phyloP scores from a whole-genome alignment of 805 yeast genomes.

The Ogataea pini region DNA sequence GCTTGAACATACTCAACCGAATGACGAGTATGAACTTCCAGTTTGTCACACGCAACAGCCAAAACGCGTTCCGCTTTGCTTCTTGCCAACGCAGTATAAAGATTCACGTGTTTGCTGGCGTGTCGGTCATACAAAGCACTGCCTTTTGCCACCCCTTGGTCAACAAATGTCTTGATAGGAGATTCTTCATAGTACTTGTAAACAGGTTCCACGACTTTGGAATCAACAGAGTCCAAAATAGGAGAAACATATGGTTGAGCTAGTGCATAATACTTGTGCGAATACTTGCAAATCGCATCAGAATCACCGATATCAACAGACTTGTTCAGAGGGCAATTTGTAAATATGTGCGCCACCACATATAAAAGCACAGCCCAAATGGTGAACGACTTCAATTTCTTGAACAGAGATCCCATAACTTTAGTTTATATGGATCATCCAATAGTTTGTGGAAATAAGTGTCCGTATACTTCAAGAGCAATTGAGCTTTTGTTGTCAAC shows the following conservation, averaged over 20 bases:
- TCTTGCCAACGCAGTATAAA: conserved; percentile 14
- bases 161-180: conserved; percentile 28
- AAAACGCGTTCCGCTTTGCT: neutral
- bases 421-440: neutral
- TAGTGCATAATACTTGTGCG: conserved; percentile 23
- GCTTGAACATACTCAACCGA: conserved; percentile 6
- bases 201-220: conserved; percentile 16
- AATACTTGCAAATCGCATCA: conserved; percentile 25
- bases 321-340: conserved; percentile 28
- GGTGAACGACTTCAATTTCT: conserved; percentile 20
- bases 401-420: conserved; percentile 14
- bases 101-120: conserved; percentile 23
- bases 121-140: conserved; percentile 12
- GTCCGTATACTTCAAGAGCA: neutral
- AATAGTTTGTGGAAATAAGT: neutral
- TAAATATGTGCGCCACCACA: conserved; percentile 22
- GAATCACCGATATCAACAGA: conserved; percentile 7
- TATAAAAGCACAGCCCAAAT: conserved; percentile 19
- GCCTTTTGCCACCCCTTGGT: conserved; percentile 9
- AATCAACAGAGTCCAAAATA: conserved; percentile 13
- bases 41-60: neutral
- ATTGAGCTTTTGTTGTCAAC: neutral
- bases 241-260: conserved; percentile 24
- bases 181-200: conserved; percentile 22
- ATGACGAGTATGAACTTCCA: conserved; percentile 3